Conservation (phyloP, 1,284 basidiomycete genomes). For the Sanghuangporus sanghuang region DNA sequence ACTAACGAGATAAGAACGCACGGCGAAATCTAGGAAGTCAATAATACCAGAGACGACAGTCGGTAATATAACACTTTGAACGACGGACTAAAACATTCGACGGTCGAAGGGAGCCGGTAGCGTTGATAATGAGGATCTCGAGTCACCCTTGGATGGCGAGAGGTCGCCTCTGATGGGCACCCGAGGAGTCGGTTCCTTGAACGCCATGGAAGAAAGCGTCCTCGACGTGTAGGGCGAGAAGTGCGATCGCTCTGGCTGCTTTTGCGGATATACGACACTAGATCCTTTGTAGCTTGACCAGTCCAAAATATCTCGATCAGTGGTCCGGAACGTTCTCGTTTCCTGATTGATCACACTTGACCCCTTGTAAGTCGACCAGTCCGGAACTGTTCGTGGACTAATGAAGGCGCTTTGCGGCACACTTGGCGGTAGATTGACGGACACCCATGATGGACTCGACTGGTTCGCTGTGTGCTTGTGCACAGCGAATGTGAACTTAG, state of each 20-base stretch:
- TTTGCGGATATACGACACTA: background rate
- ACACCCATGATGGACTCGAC: conserved; percentile 2
- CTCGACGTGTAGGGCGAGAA: conserved; percentile 12
- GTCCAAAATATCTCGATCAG: background rate
- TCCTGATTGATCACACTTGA: conserved; percentile 8
- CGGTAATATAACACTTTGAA: background rate
- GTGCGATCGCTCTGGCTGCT: background rate
- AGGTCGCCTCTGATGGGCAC: background rate
- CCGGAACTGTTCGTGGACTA: background rate
- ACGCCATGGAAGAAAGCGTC: conserved; percentile 10
- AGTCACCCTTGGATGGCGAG: background rate
- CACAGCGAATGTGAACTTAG: conserved; percentile 5
- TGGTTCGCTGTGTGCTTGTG: background rate
- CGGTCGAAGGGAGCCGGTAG: background rate
- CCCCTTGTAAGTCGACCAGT: conserved; percentile 13
- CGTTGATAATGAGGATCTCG: background rate
- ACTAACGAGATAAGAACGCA: no score
- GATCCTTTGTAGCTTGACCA: background rate
- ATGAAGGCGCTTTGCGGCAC: conserved; percentile 3
- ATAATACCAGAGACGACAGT: background rate
- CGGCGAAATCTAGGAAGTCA: no score
- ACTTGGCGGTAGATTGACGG: conserved; percentile 1
- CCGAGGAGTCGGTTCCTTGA: background rate
- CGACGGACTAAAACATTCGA: background rate
- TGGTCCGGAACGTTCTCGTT: background rate